phyloP scores from a whole-genome alignment of 352 stramenopile genomes.

The Globisporangium cylindrosporum region DNA sequence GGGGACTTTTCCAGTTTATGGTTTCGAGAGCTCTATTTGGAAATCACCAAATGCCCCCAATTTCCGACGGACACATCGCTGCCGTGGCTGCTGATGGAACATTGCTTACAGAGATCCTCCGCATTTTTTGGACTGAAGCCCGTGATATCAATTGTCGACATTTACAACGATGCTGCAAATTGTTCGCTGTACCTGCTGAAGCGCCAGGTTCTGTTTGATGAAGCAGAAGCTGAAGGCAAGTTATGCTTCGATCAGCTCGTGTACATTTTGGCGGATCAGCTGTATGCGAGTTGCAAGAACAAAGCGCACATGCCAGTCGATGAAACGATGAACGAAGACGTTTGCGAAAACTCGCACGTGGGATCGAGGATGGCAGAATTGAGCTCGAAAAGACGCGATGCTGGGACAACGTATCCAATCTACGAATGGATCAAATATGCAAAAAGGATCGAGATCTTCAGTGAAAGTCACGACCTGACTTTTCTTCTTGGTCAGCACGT shows the following conservation, averaged over 20 bases:
- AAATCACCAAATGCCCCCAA: slow-evolving; percentile 61
- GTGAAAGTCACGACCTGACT: slow-evolving; percentile 55
- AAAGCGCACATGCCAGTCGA: slow-evolving; percentile 8
- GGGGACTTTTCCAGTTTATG: slow-evolving; percentile 73
- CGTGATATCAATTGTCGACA: slow-evolving; percentile 61
- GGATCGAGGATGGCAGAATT: background rate
- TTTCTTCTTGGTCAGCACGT: slow-evolving; percentile 54
- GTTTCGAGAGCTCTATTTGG: slow-evolving; percentile 81
- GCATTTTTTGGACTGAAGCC: slow-evolving; percentile 23
- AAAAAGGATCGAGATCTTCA: slow-evolving; percentile 59
- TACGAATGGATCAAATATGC: slow-evolving; percentile 26
- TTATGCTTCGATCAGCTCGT: slow-evolving; percentile 80
- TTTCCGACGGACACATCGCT: slow-evolving; percentile 83
- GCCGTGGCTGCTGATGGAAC: slow-evolving; percentile 76
- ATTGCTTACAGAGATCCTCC: slow-evolving; percentile 34
- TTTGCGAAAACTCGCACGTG: background rate
- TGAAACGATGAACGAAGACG: background rate
- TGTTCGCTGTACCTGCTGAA: slow-evolving; percentile 48
- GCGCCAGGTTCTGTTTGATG: slow-evolving; percentile 73
- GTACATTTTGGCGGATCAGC: slow-evolving; percentile 55
- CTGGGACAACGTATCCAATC: slow-evolving; percentile 13
- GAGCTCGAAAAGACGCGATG: background rate
- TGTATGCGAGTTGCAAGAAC: slow-evolving; percentile 66
- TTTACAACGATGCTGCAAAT: slow-evolving; percentile 83
- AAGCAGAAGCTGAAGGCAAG: slow-evolving; percentile 80